Evolutionary conservation across 1,284 basidiomycete species (phyloP), one percentile per base, ranked within the genome.

Genomic region (Veloboletus limbatus): DNA sequence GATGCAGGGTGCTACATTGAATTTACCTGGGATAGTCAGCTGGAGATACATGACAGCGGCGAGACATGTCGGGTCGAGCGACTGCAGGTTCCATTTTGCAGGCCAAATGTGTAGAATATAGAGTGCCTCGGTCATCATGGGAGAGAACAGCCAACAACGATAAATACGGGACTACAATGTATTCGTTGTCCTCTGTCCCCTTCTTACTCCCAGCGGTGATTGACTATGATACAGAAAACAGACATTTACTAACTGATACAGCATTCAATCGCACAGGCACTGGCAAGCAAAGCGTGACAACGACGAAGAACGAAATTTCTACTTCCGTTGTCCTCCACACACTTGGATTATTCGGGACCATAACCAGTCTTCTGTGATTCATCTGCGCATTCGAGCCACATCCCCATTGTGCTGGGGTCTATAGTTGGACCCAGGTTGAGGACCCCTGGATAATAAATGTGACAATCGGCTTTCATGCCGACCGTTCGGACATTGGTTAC

Each of bases 21-120:
- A 90, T 53, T 75, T 69, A 10, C 79, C 81, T 2, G 86, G 83
- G 34, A 85, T 72, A 14, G 76, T 65, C 18, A 83, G 65, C 58
- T 89, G 86, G 30, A 88, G 74, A 57, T 80, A 82, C 26, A 88
- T 64, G 8, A 85, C 65, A 1, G 85, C 74, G 4, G 81, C 77
- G 17, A 88, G 68, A 58, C 81, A 87, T 17, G 73, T 62, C 0
- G 85, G 76, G 48, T 90, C 85, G 40, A 81, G 69, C 2, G 87
- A 87, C 22, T 79, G 75, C 6, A 86, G 62, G 35, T 69, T 71
- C 77, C 79, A 87, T 58, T 74, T 67, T 3, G 72, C 70, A 4
- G 88, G 85, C 84, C 85, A 89, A 48, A 88, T 68, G 60, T 88
- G 71, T 13, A 91, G 67, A 6, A 54, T 49, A 47, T 62, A 63